These are phyloP conservation scores for Calonectria hawksworthii DNA, from an alignment of 2,329 filamentous ascomycete species.

Conservation along the genomic window DNA sequence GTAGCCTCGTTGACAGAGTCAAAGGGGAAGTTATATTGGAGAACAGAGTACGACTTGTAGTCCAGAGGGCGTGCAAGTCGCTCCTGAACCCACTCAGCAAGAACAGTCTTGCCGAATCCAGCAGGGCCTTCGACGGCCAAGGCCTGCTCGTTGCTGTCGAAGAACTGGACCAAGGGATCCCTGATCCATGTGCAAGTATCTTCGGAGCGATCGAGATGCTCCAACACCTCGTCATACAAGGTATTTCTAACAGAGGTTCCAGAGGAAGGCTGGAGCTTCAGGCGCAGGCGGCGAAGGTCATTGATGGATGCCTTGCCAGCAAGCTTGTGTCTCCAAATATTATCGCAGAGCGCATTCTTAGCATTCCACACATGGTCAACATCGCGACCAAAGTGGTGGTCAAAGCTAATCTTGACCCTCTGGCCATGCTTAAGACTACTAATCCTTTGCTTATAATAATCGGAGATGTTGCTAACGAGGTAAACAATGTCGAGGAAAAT, in stretches of 20 bases:
- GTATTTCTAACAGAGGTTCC: conserved; percentile 45
- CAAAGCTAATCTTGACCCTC: conserved; percentile 51
- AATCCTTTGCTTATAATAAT: conserved; percentile 53
- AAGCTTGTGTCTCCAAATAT: conserved; percentile 54
- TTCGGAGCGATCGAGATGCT: conserved; percentile 54
- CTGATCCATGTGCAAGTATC: conserved; percentile 58
- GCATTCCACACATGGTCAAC: conserved; percentile 52
- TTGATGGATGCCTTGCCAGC: conserved; percentile 39
- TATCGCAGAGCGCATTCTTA: conserved; percentile 50
- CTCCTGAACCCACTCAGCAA: conserved; percentile 57
- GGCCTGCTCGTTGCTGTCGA: conserved; percentile 50
- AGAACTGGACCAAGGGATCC: conserved; percentile 51
- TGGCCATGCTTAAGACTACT: conserved; percentile 44
- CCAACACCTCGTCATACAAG: conserved; percentile 52
- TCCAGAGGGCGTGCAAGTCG: conserved; percentile 55
- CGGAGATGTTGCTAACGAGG: conserved; percentile 51
- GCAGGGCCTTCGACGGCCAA: conserved; percentile 52
- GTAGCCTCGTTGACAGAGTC: conserved; percentile 51
- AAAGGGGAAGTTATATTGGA: conserved; percentile 54
- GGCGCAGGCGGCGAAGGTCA: conserved; percentile 48
- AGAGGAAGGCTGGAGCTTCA: conserved; percentile 48
- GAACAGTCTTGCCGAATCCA: conserved; percentile 54
- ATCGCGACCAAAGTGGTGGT: conserved; percentile 52
- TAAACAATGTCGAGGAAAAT: conserved; percentile 54
- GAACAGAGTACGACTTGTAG: conserved; percentile 51